Evolutionary conservation across 2,329 filamentous ascomycete species (phyloP).

Genomic region (Beauveria asiatica): DNA sequence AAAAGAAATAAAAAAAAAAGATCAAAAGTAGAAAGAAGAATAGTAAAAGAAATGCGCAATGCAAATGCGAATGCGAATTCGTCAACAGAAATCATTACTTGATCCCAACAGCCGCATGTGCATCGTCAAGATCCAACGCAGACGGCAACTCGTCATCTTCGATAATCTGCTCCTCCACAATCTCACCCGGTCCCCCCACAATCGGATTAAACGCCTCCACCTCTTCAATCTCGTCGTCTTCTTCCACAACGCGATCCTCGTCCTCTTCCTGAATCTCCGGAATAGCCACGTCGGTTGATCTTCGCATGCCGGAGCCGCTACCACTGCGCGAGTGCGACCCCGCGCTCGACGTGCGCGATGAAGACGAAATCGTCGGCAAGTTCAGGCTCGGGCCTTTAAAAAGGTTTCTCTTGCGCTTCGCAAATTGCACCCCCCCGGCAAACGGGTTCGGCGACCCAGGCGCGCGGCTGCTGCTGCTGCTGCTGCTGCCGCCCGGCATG

Average conservation of each 20-base stretch:
- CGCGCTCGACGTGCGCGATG: conserved; percentile 18
- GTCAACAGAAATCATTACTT: background rate
- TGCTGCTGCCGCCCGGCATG: conserved; percentile 32
- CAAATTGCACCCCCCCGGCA: conserved; percentile 61
- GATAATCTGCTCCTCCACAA: conserved; percentile 38
- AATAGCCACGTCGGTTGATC: conserved; percentile 68
- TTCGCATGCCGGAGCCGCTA: conserved; percentile 53
- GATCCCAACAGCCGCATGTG: background rate
- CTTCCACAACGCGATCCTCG: conserved; percentile 43
- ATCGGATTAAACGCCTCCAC: conserved; percentile 52
- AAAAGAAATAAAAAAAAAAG: background rate
- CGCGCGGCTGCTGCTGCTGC: conserved; percentile 23
- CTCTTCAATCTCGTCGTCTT: conserved; percentile 45
- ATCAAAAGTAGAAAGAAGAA: background rate
- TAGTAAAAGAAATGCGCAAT: background rate
- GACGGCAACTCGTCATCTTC: conserved; percentile 29
- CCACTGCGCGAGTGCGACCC: conserved; percentile 45
- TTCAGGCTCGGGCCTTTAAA: conserved; percentile 73
- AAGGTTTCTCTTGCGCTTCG: conserved; percentile 69
- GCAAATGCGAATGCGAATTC: background rate
- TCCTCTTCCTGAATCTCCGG: conserved; percentile 45
- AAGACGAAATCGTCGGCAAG: conserved; percentile 27
- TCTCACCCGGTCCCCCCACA: conserved; percentile 33
- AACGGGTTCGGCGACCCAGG: conserved; percentile 51
- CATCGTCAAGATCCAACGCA: conserved; percentile 11